Percentiles rank a stretch among this genome's conserved stretches.
Conservation (phyloP, 2,329 filamentous ascomycete genomes). For the Neodidymelliopsis sp. region DNA sequence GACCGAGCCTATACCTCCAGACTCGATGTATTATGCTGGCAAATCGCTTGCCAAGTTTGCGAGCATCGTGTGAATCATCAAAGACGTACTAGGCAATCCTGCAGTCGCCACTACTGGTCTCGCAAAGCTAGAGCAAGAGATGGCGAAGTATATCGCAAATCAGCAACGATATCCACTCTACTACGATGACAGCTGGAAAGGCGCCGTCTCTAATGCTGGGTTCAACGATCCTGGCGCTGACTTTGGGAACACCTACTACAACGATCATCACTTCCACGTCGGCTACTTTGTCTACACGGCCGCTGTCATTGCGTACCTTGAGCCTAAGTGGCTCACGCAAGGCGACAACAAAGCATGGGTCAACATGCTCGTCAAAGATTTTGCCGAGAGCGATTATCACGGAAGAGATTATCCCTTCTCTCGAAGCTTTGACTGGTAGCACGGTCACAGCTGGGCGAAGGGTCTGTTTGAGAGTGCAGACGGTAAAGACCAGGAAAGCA, state of each 20-base stretch:
- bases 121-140: conserved; percentile 57
- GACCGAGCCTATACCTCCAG: conserved; percentile 71
- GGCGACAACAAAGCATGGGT: conserved; percentile 78
- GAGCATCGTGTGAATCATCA: conserved; percentile 52
- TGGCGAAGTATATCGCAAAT: conserved; percentile 56
- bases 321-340: conserved; percentile 71
- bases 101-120: conserved; percentile 57
- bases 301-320: conserved; percentile 80
- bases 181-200: conserved; percentile 74
- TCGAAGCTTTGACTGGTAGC: conserved; percentile 90
- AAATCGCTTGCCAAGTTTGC: conserved; percentile 59
- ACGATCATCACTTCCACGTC: conserved; percentile 70
- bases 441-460: conserved; percentile 93
- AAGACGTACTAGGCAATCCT: conserved; percentile 67
- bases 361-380: conserved; percentile 83
- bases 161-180: conserved; percentile 58
- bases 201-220: conserved; percentile 77
- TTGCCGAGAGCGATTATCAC: conserved; percentile 79
- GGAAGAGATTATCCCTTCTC: conserved; percentile 73
- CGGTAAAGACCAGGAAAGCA: conserved; percentile 87
- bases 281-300: conserved; percentile 91
- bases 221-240: conserved; percentile 78
- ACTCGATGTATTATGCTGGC: conserved; percentile 93
- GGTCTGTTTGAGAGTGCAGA: conserved; percentile 74
- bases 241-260: conserved; percentile 87